These are phyloP conservation scores for Phialophora expanda DNA, from an alignment of 2,329 filamentous ascomycete species.

Conservation along the genomic window DNA sequence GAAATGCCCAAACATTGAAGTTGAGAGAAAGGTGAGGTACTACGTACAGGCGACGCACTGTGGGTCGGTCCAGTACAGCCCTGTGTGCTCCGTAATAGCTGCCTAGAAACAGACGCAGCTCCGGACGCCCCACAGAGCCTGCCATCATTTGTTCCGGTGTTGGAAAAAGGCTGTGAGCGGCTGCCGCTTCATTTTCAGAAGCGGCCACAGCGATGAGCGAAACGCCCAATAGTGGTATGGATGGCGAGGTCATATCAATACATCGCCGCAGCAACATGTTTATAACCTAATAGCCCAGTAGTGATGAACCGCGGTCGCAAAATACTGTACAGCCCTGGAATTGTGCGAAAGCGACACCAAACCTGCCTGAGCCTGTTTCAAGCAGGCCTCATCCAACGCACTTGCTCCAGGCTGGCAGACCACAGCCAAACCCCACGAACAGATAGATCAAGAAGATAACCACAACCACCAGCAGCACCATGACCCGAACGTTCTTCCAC, in stretches of 20 bases:
- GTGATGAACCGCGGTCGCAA: neutral
- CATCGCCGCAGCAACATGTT: neutral
- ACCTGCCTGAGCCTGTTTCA: neutral
- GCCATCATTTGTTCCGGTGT: neutral
- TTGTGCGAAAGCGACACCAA: neutral
- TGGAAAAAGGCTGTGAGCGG: neutral
- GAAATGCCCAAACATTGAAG: neutral
- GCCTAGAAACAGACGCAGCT: neutral
- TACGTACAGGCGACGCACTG: neutral
- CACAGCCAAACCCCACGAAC: conserved; percentile 74
- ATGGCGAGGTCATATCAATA: neutral
- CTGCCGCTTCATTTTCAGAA: neutral
- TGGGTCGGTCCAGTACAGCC: neutral
- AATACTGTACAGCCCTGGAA: neutral
- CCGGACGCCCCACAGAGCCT: neutral
- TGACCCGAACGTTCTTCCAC: conserved; percentile 99
- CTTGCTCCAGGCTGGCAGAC: conserved; percentile 62
- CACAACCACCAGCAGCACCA: conserved; percentile 78
- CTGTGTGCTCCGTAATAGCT: neutral
- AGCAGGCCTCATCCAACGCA: conserved; percentile 45
- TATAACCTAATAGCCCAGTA: neutral
- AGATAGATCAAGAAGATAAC: conserved; percentile 71
- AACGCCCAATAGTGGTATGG: neutral
- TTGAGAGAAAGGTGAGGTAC: neutral
- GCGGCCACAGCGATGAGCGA: neutral